Evolutionary conservation across 345 rosid species (phyloP).

Genomic region (Orychophragmus violaceus): DNA sequence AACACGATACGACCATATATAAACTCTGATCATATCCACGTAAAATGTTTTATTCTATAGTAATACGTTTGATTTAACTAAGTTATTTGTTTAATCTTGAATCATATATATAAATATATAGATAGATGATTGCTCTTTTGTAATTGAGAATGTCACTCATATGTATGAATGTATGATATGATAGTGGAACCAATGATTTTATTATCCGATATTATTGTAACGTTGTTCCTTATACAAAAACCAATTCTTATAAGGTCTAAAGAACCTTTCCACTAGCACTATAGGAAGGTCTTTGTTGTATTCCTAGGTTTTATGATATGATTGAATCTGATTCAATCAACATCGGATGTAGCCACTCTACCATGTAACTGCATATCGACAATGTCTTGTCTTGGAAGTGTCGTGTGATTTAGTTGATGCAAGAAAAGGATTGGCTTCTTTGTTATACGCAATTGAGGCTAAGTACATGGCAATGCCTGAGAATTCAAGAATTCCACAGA

Average conservation of each 20-base stretch:
- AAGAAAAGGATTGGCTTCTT: constrained; percentile 40
- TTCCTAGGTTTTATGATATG: not conserved
- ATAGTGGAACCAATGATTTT: constrained; percentile 11
- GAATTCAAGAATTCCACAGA: constrained; percentile 65
- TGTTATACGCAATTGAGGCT: constrained; percentile 61
- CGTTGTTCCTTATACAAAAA: not conserved
- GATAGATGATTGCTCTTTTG: constrained; percentile 14
- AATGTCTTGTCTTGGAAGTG: constrained; percentile 71
- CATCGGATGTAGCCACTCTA: constrained; percentile 26
- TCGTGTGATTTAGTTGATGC: constrained; percentile 40
- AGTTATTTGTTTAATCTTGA: constrained; percentile 11
- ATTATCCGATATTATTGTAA: not conserved
- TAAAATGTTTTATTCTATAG: not conserved
- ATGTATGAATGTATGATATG: constrained; percentile 6
- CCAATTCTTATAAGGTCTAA: not conserved
- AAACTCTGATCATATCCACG: not conserved
- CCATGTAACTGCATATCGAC: constrained; percentile 75
- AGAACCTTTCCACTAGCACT: not conserved
- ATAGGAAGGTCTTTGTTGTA: not conserved
- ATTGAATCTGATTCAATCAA: constrained; percentile 20
- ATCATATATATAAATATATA: constrained; percentile 3
- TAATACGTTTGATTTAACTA: constrained; percentile 14
- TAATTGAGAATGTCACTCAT: not conserved
- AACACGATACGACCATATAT: not conserved
- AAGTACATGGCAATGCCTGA: constrained; percentile 52